Evolutionary conservation across 257 asterid genomes (phyloP).

Genomic region (Primulina huaijiensis): DNA sequence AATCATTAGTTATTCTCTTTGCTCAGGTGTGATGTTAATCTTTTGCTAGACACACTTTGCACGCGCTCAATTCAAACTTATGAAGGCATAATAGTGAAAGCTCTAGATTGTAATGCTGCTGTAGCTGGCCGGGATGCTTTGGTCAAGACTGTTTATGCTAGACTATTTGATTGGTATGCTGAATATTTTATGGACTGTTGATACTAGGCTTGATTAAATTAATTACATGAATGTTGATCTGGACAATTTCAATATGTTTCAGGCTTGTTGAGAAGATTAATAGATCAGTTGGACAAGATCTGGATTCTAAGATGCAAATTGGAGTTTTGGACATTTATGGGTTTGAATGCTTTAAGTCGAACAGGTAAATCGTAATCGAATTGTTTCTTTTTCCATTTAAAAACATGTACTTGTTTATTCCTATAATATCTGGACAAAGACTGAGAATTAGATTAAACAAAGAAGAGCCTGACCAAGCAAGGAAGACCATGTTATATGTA

Average conservation of each 20-base stretch:
- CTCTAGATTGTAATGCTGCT: slow-evolving; percentile 90
- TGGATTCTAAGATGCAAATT: slow-evolving; percentile 72
- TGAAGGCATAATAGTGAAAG: slow-evolving; percentile 85
- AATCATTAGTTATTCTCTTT: slow-evolving; percentile 19
- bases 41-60: slow-evolving; percentile 78
- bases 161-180: slow-evolving; percentile 88
- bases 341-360: slow-evolving; percentile 88
- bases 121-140: slow-evolving; percentile 94
- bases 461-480: slow-evolving; percentile 3
- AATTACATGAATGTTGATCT: slow-evolving; percentile 21
- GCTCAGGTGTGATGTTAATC: slow-evolving; percentile 79
- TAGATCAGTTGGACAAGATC: slow-evolving; percentile 97
- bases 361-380: slow-evolving; percentile 51
- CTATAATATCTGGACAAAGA: slow-evolving; percentile 2
- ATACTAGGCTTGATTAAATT: slow-evolving; percentile 22
- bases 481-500: slow-evolving; percentile 7
- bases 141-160: slow-evolving; percentile 94
- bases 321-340: slow-evolving; percentile 99
- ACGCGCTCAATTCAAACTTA: slow-evolving; percentile 89
- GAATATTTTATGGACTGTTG: slow-evolving; percentile 20
- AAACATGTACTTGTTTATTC: slow-evolving; percentile 1
- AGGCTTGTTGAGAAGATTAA: slow-evolving; percentile 98
- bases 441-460: slow-evolving; percentile 7
- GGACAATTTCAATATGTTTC: slow-evolving; percentile 30
- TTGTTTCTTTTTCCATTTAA: slow-evolving; percentile 5